Conservation (phyloP, 306 rosid species). For the Notholithocarpus densiflorus region DNA sequence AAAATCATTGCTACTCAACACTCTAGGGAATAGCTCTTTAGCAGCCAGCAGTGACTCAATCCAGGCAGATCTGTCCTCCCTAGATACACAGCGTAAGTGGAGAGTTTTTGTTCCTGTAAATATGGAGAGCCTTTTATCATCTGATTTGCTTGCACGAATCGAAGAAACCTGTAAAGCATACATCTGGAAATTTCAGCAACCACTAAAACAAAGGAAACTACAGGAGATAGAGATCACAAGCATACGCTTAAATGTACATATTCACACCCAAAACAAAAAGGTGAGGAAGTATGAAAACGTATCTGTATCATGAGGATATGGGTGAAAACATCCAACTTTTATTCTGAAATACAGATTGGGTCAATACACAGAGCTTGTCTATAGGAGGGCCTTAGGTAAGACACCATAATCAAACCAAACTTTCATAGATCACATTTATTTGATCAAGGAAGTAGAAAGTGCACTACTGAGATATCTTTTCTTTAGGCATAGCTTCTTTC, state of each 20-base stretch:
- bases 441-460: neutral
- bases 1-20: conserved; percentile 68
- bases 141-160: conserved; percentile 94
- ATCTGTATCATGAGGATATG: neutral
- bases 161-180: conserved; percentile 83
- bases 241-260: conserved; percentile 3
- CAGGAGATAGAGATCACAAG: conserved; percentile 14
- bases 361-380: neutral
- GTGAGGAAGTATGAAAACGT: neutral
- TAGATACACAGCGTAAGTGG: conserved; percentile 74
- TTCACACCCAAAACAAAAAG: conserved; percentile 1
- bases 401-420: neutral
- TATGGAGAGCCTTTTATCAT: conserved; percentile 86
- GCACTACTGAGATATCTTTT: neutral
- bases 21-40: conserved; percentile 89
- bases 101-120: conserved; percentile 97
- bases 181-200: conserved; percentile 28
- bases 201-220: conserved; percentile 9
- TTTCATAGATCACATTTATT: neutral
- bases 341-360: neutral
- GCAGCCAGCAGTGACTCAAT: conserved; percentile 82
- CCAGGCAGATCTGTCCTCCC: conserved; percentile 89
- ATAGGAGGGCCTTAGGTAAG: neutral
- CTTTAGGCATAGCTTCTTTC: neutral
- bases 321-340: neutral